Evolutionary conservation across 768 basidiomycete genomes (phyloP).

Genomic region (Wakefieldia striispora): DNA sequence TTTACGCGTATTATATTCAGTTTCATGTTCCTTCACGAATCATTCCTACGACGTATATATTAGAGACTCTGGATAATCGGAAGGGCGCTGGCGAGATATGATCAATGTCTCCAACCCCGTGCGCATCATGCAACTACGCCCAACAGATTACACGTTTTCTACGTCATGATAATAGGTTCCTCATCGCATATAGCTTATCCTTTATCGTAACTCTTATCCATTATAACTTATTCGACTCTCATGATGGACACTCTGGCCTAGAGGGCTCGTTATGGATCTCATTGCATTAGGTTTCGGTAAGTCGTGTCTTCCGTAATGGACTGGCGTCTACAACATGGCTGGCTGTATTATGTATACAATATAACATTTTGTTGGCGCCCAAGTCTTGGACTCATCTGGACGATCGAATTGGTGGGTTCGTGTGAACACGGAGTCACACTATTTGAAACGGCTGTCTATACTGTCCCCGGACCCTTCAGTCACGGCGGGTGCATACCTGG

Average conservation of each 20-base stretch:
- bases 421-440: no score
- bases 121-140: background rate
- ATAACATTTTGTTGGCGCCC: no score
- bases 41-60: slow-evolving; percentile 11
- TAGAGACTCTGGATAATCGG: slow-evolving; percentile 7
- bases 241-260: slow-evolving; percentile 3
- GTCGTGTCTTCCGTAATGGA: background rate
- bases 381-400: no score
- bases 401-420: no score
- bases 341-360: background rate
- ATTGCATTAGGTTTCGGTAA: no score
- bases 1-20: background rate
- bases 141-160: background rate
- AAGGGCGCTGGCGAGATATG: background rate
- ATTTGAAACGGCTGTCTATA: no score
- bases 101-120: background rate
- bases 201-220: slow-evolving; percentile 12
- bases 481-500: no score
- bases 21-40: slow-evolving; percentile 6
- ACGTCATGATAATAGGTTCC: background rate
- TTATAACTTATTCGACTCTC: slow-evolving; percentile 17
- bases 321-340: background rate
- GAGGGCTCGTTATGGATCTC: background rate
- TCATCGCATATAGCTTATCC: slow-evolving; percentile 24
- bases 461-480: no score